Percentiles rank a stretch among this genome's conserved stretches.
phyloP scores from a whole-genome alignment of 495 filamentous ascomycete species.

The Penicillium atrosanguineum region DNA sequence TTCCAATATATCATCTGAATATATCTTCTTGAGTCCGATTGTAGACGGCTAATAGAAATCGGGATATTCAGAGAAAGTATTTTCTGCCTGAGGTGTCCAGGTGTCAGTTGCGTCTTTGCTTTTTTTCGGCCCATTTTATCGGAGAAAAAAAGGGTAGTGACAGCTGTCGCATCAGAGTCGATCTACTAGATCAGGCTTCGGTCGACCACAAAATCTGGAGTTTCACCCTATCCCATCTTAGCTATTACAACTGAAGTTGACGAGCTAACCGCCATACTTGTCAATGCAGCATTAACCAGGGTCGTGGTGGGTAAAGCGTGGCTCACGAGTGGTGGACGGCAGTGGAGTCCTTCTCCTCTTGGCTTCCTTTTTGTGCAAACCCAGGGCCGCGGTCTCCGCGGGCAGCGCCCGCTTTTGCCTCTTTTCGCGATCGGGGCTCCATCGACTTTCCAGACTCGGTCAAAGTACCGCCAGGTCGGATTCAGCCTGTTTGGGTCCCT shows the following conservation, averaged over 20 bases:
- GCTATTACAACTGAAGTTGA: neutral
- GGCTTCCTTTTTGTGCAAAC: slow-evolving; percentile 22
- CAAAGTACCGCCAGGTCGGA: slow-evolving; percentile 15
- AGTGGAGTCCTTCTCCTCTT: slow-evolving; percentile 22
- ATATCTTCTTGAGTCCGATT: too few species aligned
- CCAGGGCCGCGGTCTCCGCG: slow-evolving; percentile 16
- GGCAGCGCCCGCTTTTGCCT: slow-evolving; percentile 1
- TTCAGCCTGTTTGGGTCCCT: neutral
- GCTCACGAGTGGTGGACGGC: neutral
- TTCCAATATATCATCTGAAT: too few species aligned
- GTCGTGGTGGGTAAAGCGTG: neutral
- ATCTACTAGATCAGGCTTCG: too few species aligned
- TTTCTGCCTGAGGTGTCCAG: too few species aligned
- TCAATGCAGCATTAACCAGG: neutral
- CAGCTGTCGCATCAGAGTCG: too few species aligned
- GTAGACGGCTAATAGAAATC: too few species aligned
- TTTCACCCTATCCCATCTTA: neutral
- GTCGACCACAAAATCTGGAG: neutral
- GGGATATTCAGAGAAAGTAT: too few species aligned
- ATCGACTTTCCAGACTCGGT: slow-evolving; percentile 21
- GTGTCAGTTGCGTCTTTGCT: too few species aligned
- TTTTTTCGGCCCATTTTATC: too few species aligned
- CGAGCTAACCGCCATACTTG: slow-evolving; percentile 1
- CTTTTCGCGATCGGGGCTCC: slow-evolving; percentile 8
- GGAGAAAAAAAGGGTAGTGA: too few species aligned